phyloP scores from a whole-genome alignment of 23 red algal species.

The Gracilaria gracilis region DNA sequence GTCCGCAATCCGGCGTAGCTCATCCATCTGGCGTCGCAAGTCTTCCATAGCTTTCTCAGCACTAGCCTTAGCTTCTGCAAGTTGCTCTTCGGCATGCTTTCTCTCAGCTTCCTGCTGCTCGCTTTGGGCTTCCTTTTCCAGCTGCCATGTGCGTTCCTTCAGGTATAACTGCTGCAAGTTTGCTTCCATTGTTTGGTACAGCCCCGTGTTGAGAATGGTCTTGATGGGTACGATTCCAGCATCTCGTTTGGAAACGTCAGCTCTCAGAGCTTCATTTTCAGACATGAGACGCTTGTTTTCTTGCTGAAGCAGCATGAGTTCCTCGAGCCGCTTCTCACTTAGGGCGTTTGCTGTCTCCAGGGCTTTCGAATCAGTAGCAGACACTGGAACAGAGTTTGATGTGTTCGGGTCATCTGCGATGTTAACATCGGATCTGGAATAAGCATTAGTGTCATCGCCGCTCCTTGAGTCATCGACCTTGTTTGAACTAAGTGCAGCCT shows the following conservation, averaged over 20 bases:
- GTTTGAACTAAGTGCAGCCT: constrained; percentile 27
- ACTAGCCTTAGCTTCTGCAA: constrained; percentile 37
- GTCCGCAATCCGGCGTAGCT: constrained; percentile 68
- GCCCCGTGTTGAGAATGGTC: constrained; percentile 61
- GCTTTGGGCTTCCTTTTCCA: constrained; percentile 38
- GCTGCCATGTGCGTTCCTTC: constrained; percentile 59
- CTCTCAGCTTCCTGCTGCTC: constrained; percentile 58
- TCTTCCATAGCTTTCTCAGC: constrained; percentile 53
- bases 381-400: background rate
- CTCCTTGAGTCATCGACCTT: constrained; percentile 27
- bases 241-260: constrained; percentile 52
- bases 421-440: constrained; percentile 33
- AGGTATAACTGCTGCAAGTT: constrained; percentile 76
- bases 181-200: constrained; percentile 87
- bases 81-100: constrained; percentile 42
- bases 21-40: constrained; percentile 61
- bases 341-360: constrained; percentile 32
- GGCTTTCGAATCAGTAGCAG: constrained; percentile 26
- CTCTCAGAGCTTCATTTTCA: constrained; percentile 58
- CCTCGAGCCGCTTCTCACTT: constrained; percentile 42
- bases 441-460: constrained; percentile 32
- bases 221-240: constrained; percentile 55
- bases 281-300: constrained; percentile 53
- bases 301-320: constrained; percentile 49
- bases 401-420: constrained; percentile 27